Base-by-base conservation (phyloP, 208 protist species). In the Trypanosoma rangeli region DNA sequence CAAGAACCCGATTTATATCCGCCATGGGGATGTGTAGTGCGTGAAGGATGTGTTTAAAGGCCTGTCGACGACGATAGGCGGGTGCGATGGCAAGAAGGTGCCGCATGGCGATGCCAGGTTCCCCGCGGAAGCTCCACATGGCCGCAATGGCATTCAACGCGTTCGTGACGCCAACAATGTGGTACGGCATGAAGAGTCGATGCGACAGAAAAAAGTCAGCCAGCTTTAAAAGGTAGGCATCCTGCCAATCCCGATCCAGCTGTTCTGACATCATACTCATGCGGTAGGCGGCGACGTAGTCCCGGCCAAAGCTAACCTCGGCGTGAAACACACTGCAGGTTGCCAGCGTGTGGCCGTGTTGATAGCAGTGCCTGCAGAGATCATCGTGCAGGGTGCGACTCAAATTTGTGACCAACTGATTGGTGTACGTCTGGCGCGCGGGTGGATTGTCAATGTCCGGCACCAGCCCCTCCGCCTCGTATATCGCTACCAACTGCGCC, bases 261-360 rank as follows among this genome's bases (percentile, higher is more conserved):
- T 95, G 84, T 68, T 94, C 90, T 0, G 83, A 89, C 84, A 94
- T 94, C 87, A 94, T 92, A 55, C 83, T 87, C 86, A 95, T 93
- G 61, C 90, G 87, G 56, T 94, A 95, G 29, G 86, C 87, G 1
- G 90, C 90, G 16, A 95, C 79, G 70, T 85, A 94, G 74, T 95
- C 90, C 5, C 90, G 87, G 28, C 90, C 87, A 52, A 94, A 95
- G 71, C 82, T 86, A 20, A 93, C 85, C 68, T 95, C 87, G 0
- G 79, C 73, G 64, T 91, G 87, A 61, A 95, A 93, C n/a, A 92
- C 74, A 42, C 70, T 66, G 68, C 90, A 95, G 18, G 72, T 86
- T 18, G 84, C 70, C 20, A 94, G 77, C 28, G 76, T 82, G 78
- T 95, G 90, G 29, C 78, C 84, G 63, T 79, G 63, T 55, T 74